Conservation (phyloP, 306 rosid species). For the Gynostemma pentaphyllum region DNA sequence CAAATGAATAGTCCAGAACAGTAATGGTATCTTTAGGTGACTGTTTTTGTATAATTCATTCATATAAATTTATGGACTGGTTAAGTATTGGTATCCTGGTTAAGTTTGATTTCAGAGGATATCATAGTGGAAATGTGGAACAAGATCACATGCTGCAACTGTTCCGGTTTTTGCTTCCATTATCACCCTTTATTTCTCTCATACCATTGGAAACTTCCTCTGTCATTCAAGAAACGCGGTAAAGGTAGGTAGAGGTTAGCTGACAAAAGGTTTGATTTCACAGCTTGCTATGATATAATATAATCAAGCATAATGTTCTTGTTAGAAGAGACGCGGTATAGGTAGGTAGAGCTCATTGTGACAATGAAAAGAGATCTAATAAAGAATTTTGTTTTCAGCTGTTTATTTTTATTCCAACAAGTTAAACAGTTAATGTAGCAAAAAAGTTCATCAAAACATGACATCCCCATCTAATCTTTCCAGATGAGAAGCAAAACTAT, state of each 20-base stretch:
- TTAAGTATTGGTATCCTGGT: background rate
- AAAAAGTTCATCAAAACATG: background rate
- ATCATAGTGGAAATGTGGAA: background rate
- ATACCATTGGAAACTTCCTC: conserved; percentile 2
- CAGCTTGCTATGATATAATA: background rate
- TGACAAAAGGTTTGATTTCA: background rate
- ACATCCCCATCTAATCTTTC: background rate
- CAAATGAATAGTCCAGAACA: background rate
- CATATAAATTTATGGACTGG: background rate
- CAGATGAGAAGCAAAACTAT: background rate
- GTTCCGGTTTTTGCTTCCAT: too few species aligned
- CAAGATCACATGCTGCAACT: too few species aligned
- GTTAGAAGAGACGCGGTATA: background rate
- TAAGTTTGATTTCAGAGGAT: background rate
- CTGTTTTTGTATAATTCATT: background rate
- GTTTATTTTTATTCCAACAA: background rate
- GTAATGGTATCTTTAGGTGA: background rate
- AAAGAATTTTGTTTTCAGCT: background rate
- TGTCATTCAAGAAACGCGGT: conserved; percentile 8
- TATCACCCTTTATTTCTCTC: background rate
- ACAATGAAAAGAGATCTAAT: conserved; percentile 1
- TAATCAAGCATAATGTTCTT: background rate
- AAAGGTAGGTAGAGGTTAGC: background rate
- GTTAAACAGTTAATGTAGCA: background rate
- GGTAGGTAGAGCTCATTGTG: background rate